phyloP scores from a whole-genome alignment of 148 eudicot genomes.

The Diospyros kaki region DNA sequence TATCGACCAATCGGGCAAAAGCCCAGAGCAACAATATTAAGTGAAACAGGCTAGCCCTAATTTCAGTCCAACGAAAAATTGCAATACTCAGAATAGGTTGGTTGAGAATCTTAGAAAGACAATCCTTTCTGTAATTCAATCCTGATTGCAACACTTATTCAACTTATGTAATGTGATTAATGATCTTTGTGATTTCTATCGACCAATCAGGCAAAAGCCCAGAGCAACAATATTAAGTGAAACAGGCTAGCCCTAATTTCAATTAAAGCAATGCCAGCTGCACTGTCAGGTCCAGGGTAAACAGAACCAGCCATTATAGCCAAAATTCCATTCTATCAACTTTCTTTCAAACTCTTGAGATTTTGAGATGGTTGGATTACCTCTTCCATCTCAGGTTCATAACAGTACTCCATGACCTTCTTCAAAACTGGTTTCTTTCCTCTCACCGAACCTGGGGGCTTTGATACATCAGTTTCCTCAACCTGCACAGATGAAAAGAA shows the following conservation, averaged over 20 bases:
- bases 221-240: neutral
- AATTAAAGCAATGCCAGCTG: neutral
- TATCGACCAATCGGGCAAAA: neutral
- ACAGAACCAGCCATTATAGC: no score
- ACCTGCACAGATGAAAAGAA: conserved; percentile 40
- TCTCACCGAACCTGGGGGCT: conserved; percentile 47
- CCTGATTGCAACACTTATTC: neutral
- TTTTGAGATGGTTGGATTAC: conserved; percentile 29
- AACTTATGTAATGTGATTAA: neutral
- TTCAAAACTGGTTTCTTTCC: conserved; percentile 62
- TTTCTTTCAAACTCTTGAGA: no score
- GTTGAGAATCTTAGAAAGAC: neutral
- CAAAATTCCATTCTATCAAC: no score
- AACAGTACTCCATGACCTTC: conserved; percentile 91
- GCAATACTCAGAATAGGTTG: neutral
- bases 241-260: conserved; percentile 4
- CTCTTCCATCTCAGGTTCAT: conserved; percentile 99
- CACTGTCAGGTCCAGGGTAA: no score
- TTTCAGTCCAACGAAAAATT: neutral
- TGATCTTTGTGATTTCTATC: neutral
- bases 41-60: conserved; percentile 3
- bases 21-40: neutral
- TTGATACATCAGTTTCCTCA: conserved; percentile 65
- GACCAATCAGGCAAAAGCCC: neutral
- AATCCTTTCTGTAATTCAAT: neutral